Percentiles rank a stretch among this genome's conserved stretches.
Conservation (phyloP, 140 eudicot species). For the Erigeron philadelphicus region DNA sequence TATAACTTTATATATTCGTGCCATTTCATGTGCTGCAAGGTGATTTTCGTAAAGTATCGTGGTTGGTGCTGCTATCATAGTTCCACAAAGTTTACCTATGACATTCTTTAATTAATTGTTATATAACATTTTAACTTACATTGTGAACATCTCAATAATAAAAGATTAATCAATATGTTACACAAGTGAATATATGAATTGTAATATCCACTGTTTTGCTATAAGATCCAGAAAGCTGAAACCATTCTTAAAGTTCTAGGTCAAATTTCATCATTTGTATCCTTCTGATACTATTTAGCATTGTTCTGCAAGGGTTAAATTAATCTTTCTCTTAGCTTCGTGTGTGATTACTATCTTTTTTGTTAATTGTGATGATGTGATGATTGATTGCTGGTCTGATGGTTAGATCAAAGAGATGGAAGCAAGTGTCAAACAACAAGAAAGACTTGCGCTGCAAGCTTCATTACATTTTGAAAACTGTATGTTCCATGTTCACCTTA, state of each 20-base stretch:
- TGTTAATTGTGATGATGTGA: not conserved
- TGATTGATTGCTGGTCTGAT: conserved; percentile 11
- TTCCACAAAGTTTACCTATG: too few relatives aligned
- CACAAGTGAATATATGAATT: not conserved
- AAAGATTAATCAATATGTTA: too few relatives aligned
- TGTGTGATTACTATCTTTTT: conserved; percentile 10
- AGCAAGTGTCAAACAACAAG: conserved; percentile 62
- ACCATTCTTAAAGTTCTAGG: not conserved
- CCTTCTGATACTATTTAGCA: not conserved
- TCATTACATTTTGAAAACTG: conserved; percentile 49
- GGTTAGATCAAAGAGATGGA: conserved; percentile 80
- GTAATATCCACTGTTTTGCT: not conserved
- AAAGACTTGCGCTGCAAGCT: conserved; percentile 69
- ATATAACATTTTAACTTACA: too few relatives aligned
- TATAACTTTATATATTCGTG: too few relatives aligned
- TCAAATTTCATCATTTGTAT: not conserved
- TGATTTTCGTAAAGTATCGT: too few relatives aligned
- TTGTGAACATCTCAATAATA: too few relatives aligned
- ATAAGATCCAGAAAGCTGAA: conserved; percentile 4
- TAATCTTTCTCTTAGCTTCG: conserved; percentile 4
- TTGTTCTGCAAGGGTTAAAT: conserved; percentile 2
- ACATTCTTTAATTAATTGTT: too few relatives aligned
- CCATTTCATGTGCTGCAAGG: too few relatives aligned
- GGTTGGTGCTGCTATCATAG: too few relatives aligned
- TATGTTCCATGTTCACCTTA: conserved; percentile 28